These are phyloP conservation scores for Tylopilus sp. DNA, from an alignment of 768 basidiomycete genomes.

Conservation along the genomic window DNA sequence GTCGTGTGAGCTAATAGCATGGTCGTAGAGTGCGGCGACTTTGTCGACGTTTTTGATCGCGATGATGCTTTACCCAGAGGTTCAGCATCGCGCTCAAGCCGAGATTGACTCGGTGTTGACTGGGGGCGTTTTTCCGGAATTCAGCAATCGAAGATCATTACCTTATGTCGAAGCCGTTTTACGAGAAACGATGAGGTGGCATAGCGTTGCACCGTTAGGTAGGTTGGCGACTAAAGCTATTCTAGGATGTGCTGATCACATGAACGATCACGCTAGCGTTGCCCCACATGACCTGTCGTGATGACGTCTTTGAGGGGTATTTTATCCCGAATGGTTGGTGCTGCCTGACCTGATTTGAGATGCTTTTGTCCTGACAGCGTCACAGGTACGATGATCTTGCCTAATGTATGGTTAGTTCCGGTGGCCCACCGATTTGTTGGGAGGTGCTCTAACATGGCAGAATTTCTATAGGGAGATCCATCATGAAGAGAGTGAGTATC, in stretches of 20 bases:
- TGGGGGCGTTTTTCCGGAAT: conserved; percentile 19
- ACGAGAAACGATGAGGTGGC: conserved; percentile 34
- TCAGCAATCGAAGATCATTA: conserved; percentile 22
- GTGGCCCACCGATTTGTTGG: background rate
- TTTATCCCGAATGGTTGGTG: conserved; percentile 37
- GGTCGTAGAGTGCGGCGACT: conserved; percentile 22
- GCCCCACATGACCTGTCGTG: conserved; percentile 29
- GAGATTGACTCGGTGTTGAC: conserved; percentile 27
- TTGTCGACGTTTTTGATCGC: conserved; percentile 25
- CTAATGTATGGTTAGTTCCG: conserved; percentile 30
- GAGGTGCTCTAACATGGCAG: background rate
- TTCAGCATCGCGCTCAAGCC: conserved; percentile 27
- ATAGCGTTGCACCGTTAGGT: conserved; percentile 30
- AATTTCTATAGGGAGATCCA: conserved; percentile 24
- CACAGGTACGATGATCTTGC: conserved; percentile 25
- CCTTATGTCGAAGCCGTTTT: conserved; percentile 31
- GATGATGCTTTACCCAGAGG: conserved; percentile 31
- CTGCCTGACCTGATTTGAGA: background rate
- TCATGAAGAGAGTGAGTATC: conserved; percentile 30
- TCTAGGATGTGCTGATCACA: conserved; percentile 5
- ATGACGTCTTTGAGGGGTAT: conserved; percentile 46
- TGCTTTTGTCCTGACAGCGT: conserved; percentile 4
- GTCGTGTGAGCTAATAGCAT: background rate
- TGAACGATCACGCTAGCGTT: conserved; percentile 16
- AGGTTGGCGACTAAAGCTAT: background rate